A percentile compares a stretch with the other conserved stretches of the same genome.
Evolutionary conservation across 768 basidiomycete species (phyloP).

Genomic region (Scleroderma citrinum): DNA sequence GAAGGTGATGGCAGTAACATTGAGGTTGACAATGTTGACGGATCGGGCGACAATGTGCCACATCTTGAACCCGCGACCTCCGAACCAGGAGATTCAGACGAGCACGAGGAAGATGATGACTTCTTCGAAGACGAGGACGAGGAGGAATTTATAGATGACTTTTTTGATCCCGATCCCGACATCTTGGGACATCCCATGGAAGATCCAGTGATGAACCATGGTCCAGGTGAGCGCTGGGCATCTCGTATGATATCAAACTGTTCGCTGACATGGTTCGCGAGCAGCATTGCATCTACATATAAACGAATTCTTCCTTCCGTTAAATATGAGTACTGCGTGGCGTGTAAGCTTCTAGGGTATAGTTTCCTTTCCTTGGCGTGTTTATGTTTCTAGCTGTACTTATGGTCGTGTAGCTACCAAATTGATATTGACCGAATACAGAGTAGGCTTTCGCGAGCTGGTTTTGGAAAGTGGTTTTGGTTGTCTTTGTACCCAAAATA

Average conservation of each 20-base stretch:
- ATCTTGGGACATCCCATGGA: neutral
- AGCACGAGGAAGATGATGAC: constrained; percentile 3
- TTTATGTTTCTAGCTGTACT: too few relatives aligned
- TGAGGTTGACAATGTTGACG: neutral
- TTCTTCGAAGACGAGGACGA: neutral
- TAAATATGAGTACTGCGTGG: constrained; percentile 19
- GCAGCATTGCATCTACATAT: constrained; percentile 10
- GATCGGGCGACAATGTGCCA: neutral
- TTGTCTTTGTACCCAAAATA: too few relatives aligned
- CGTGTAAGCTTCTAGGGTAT: constrained; percentile 18
- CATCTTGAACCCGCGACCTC: neutral
- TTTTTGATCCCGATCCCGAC: neutral
- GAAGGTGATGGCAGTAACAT: neutral
- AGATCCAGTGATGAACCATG: too few relatives aligned
- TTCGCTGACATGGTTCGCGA: constrained; percentile 7
- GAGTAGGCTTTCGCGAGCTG: too few relatives aligned
- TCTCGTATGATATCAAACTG: neutral
- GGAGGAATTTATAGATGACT: constrained; percentile 4
- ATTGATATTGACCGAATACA: too few relatives aligned
- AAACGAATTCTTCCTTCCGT: constrained; percentile 18
- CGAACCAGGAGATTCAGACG: constrained; percentile 1
- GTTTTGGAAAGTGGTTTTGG: too few relatives aligned
- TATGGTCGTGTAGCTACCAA: too few relatives aligned
- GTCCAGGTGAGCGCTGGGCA: neutral
- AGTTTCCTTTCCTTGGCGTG: neutral